These are phyloP conservation scores for Pichia norvegensis DNA, from an alignment of 1,139 yeast species.

Conservation along the genomic window DNA sequence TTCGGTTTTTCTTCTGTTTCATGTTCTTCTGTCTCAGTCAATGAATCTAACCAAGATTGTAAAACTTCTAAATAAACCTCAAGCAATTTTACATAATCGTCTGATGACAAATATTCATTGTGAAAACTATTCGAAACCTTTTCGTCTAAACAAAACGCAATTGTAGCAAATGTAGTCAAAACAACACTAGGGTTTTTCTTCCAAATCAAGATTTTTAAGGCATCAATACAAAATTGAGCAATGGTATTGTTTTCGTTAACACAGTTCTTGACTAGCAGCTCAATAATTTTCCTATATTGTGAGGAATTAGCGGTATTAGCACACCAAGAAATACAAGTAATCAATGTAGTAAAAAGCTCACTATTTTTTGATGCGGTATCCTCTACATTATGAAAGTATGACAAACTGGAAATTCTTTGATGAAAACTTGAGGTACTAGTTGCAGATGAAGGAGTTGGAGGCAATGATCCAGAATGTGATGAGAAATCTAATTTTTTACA, in stretches of 20 bases:
- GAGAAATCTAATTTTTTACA: slow-evolving; percentile 22
- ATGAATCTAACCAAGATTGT: slow-evolving; percentile 70
- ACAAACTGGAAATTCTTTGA: slow-evolving; percentile 21
- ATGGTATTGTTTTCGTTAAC: slow-evolving; percentile 59
- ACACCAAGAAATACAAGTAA: slow-evolving; percentile 35
- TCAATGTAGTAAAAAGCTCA: slow-evolving; percentile 61
- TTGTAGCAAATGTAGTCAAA: slow-evolving; percentile 67
- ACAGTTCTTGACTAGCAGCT: slow-evolving; percentile 66
- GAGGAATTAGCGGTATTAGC: slow-evolving; percentile 19
- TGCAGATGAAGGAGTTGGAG: slow-evolving; percentile 20
- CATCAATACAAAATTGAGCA: slow-evolving; percentile 52
- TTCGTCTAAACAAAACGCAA: slow-evolving; percentile 75
- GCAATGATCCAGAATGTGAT: slow-evolving; percentile 9
- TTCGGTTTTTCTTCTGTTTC: slow-evolving; percentile 22
- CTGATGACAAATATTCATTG: slow-evolving; percentile 34
- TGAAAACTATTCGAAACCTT: slow-evolving; percentile 51
- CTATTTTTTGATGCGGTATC: slow-evolving; percentile 30
- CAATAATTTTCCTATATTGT: slow-evolving; percentile 56
- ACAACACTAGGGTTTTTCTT: slow-evolving; percentile 65
- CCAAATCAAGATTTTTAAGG: slow-evolving; percentile 60
- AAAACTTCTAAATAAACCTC: slow-evolving; percentile 71
- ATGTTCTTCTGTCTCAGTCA: slow-evolving; percentile 30
- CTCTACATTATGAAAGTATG: slow-evolving; percentile 23
- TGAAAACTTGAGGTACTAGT: slow-evolving; percentile 19
- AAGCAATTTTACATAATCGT: slow-evolving; percentile 52